phyloP scores from a whole-genome alignment of 768 basidiomycete species.

The Kwoniella pini region DNA sequence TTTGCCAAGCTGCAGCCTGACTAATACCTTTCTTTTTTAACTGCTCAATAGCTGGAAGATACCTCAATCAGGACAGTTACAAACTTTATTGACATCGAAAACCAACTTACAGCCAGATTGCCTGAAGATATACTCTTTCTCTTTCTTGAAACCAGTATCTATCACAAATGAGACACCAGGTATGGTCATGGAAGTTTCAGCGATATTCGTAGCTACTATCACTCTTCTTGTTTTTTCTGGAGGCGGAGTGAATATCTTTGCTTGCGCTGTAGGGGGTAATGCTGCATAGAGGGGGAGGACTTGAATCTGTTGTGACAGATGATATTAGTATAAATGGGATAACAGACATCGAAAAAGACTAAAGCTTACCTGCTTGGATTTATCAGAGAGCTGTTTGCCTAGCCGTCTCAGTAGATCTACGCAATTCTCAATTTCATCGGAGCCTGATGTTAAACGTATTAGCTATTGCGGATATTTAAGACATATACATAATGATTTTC shows the following conservation, averaged over 20 bases:
- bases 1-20: constrained; percentile 78
- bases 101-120: constrained; percentile 64
- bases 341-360: constrained; percentile 20
- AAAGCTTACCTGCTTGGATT: constrained; percentile 59
- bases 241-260: constrained; percentile 71
- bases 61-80: constrained; percentile 6
- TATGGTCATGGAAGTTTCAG: constrained; percentile 96
- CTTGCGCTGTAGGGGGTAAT: constrained; percentile 73
- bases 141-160: constrained; percentile 93
- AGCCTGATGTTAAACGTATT: too few species aligned
- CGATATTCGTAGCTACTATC: constrained; percentile 95
- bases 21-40: constrained; percentile 79
- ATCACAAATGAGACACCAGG: constrained; percentile 94
- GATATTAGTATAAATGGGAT: not conserved
- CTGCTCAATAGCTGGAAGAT: constrained; percentile 76
- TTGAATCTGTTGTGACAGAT: constrained; percentile 61
- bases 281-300: constrained; percentile 84
- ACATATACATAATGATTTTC: too few species aligned
- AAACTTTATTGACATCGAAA: not conserved
- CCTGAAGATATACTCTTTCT: constrained; percentile 78
- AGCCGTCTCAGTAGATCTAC: constrained; percentile 71
- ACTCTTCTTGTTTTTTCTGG: constrained; percentile 77
- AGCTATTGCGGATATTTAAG: too few species aligned
- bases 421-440: constrained; percentile 93
- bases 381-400: constrained; percentile 68